These are phyloP conservation scores for Monosporozyma aerobia DNA, from an alignment of 805 yeast species.

Conservation along the genomic window DNA sequence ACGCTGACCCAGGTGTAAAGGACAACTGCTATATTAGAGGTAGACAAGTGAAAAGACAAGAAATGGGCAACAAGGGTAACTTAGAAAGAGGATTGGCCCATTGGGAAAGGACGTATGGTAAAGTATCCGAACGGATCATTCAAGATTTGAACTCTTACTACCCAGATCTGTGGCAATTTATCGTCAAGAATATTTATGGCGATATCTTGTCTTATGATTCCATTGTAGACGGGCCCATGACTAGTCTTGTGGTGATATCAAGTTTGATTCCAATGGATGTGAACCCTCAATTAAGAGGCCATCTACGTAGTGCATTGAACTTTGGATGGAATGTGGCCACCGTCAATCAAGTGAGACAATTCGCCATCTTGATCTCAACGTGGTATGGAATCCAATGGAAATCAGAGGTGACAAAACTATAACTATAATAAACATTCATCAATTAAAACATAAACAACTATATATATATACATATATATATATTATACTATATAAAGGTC, in stretches of 20 bases:
- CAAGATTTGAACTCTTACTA: slow-evolving; percentile 62
- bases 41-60: not conserved
- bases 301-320: slow-evolving; percentile 72
- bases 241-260: slow-evolving; percentile 66
- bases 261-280: slow-evolving; percentile 84
- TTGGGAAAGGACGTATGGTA: slow-evolving; percentile 68
- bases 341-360: slow-evolving; percentile 45
- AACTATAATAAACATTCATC: not conserved
- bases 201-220: slow-evolving; percentile 61
- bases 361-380: slow-evolving; percentile 53
- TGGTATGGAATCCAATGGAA: slow-evolving; percentile 68
- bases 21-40: not conserved
- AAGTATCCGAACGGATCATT: slow-evolving; percentile 55
- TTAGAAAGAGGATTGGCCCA: slow-evolving; percentile 45
- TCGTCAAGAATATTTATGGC: slow-evolving; percentile 63
- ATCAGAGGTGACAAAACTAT: slow-evolving; percentile 23
- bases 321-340: slow-evolving; percentile 59
- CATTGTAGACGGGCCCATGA: slow-evolving; percentile 52
- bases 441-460: no score
- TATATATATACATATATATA: not conserved
- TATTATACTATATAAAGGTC: not conserved
- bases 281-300: slow-evolving; percentile 88
- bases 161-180: slow-evolving; percentile 73
- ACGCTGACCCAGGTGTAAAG: not conserved
- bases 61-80: slow-evolving; percentile 3